A percentile compares a stretch with the other conserved stretches of the same genome.
phyloP scores from a whole-genome alignment of 2,329 filamentous ascomycete genomes.

The Penicillium fuscoglaucum region DNA sequence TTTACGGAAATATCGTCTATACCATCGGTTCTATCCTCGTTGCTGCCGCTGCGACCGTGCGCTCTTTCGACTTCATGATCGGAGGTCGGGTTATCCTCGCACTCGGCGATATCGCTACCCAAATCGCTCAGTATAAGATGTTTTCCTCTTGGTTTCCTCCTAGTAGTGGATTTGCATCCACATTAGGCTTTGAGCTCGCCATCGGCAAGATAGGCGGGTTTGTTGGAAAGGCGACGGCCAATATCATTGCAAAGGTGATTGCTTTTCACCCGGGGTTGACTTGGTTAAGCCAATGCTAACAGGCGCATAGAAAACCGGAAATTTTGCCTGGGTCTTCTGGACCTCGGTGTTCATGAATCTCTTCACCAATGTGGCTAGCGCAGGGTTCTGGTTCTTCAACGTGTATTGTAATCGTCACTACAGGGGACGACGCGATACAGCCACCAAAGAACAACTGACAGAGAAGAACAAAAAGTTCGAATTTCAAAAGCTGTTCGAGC shows the following conservation, averaged over 20 bases:
- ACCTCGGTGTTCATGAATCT: conserved; percentile 65
- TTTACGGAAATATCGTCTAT: conserved; percentile 63
- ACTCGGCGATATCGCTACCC: conserved; percentile 63
- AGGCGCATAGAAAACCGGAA: conserved; percentile 50
- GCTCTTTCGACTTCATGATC: conserved; percentile 62
- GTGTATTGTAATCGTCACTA: conserved; percentile 53
- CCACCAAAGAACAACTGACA: conserved; percentile 60
- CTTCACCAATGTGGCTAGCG: conserved; percentile 59
- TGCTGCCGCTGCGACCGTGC: conserved; percentile 57
- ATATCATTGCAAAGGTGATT: conserved; percentile 54
- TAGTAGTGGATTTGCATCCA: conserved; percentile 62
- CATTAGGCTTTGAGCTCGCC: conserved; percentile 60
- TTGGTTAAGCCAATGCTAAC: conserved; percentile 3
- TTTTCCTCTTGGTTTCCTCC: conserved; percentile 67
- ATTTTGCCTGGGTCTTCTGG: conserved; percentile 66
- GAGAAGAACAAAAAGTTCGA: conserved; percentile 62
- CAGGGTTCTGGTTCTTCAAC: conserved; percentile 58
- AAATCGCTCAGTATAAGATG: conserved; percentile 65
- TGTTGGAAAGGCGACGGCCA: conserved; percentile 61
- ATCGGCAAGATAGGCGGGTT: conserved; percentile 63
- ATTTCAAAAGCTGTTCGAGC: conserved; percentile 54
- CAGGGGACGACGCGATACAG: conserved; percentile 51
- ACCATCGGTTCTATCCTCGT: conserved; percentile 60
- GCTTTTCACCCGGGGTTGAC: neutral
- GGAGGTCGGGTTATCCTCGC: conserved; percentile 56